Conservation (phyloP, 352 stramenopile genomes). For the Pythium brachiatum region DNA sequence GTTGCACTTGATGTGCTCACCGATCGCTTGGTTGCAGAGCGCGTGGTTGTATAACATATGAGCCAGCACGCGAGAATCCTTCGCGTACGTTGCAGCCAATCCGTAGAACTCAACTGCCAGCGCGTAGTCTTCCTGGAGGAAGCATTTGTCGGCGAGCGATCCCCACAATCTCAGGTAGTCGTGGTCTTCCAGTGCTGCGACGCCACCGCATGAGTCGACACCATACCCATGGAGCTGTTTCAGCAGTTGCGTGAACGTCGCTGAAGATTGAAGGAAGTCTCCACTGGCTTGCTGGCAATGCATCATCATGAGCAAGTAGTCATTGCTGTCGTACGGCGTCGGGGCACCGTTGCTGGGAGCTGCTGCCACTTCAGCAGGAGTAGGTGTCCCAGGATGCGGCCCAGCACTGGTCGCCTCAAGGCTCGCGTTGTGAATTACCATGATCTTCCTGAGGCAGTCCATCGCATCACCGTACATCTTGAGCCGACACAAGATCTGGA, state of each 20-base stretch:
- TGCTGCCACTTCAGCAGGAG: conserved; percentile 1
- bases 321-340: conserved; percentile 33
- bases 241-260: conserved; percentile 45
- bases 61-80: conserved; percentile 55
- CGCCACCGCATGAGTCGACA: conserved; percentile 8
- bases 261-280: conserved; percentile 50
- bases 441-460: conserved; percentile 45
- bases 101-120: conserved; percentile 63
- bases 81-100: conserved; percentile 57
- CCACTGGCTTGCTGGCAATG: conserved; percentile 59
- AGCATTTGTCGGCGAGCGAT: conserved; percentile 58
- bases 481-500: conserved; percentile 56
- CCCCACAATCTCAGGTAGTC: conserved; percentile 58
- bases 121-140: conserved; percentile 60
- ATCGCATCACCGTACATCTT: conserved; percentile 51
- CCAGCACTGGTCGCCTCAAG: neutral
- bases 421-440: conserved; percentile 21
- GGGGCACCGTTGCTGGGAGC: neutral
- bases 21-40: conserved; percentile 52
- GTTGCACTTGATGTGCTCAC: conserved; percentile 44
- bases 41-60: conserved; percentile 55
- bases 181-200: conserved; percentile 33
- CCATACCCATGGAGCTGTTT: conserved; percentile 2
- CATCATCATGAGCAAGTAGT: conserved; percentile 70
- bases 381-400: neutral